Conservation (phyloP, 2,329 filamentous ascomycete genomes). For the Graphiopsis chlorocephala region DNA sequence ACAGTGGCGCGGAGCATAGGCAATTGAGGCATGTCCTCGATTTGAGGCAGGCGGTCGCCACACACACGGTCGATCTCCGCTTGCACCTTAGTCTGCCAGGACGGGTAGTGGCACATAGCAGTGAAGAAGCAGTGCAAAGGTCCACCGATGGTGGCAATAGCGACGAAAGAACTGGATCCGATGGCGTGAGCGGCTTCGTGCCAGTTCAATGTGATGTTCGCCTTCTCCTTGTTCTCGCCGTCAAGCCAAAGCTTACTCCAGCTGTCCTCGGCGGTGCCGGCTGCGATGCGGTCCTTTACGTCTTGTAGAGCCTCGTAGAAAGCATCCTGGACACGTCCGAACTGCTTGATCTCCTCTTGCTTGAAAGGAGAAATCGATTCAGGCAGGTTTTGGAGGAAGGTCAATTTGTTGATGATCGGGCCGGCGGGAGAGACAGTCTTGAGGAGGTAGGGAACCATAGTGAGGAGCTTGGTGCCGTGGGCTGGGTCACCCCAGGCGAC, state of each 20-base stretch:
- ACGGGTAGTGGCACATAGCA: constrained; percentile 35
- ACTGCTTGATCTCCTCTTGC: constrained; percentile 28
- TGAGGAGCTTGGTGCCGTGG: constrained; percentile 35
- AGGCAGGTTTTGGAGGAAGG: constrained; percentile 33
- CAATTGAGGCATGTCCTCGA: constrained; percentile 33
- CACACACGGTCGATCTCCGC: constrained; percentile 35
- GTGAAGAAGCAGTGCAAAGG: constrained; percentile 36
- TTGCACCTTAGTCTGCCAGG: constrained; percentile 31
- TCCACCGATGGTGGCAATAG: constrained; percentile 34
- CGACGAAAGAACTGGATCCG: constrained; percentile 35
- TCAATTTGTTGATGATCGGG: constrained; percentile 35
- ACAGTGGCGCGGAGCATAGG: constrained; percentile 34
- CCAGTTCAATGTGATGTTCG: constrained; percentile 27
- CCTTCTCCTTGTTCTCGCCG: constrained; percentile 26
- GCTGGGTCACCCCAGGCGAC: constrained; percentile 35
- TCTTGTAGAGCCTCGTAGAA: constrained; percentile 34
- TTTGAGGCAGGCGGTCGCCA: constrained; percentile 30
- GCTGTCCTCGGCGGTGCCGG: constrained; percentile 26
- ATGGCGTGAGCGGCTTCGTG: constrained; percentile 36
- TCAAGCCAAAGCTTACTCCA: constrained; percentile 34
- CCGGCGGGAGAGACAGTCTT: constrained; percentile 35
- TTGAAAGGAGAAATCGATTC: constrained; percentile 33
- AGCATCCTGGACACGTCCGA: constrained; percentile 32
- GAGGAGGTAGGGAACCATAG: constrained; percentile 33
- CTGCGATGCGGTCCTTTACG: constrained; percentile 27